Evolutionary conservation across 805 yeast genomes (phyloP), one percentile per base, ranked within the genome.

Genomic region (Wickerhamomyces hampshirensis): DNA sequence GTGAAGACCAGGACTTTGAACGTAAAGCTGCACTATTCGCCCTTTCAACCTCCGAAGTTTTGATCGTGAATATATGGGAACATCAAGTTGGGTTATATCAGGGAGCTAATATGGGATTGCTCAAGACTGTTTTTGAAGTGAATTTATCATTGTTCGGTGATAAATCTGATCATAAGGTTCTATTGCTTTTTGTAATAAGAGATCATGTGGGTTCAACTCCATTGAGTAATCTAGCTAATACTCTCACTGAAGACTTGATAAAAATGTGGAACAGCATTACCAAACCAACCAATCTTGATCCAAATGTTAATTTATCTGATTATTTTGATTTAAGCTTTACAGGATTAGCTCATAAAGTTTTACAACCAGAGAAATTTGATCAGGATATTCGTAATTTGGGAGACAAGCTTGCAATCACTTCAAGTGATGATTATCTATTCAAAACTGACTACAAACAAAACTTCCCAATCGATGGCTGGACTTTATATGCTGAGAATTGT

Each of bases 1-100:
- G 98, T 18, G 98, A 93, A 52, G 98, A 93, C 60, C 97, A 93
- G 61, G 98, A 93, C 62, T 93, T 93, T 59, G 98, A 93, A 62
- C 75, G 98, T 39, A 93, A 93, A 50, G 89, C 96, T 2, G 98
- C 98, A 0, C 65, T 93, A 29, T 93, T 93, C 66, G 98, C 98
- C 0, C 67, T 93, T 43, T 77, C 97, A 9, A 89, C 96, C 0
- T 79, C 93, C 12, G 98, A 93, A 55, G 79, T 89, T 5, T 68
- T 93, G 49, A 87, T 93, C 42, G 83, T 93, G 29, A 93, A 93
- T 59, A 77, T 91, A 55, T 93, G 98, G 97, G 98, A 93, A 59
- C 84, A 86, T 50, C 98, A 93, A 61, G 88, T 93, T 38, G 98
- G 98, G 8, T 69, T 93, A 29, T 93, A 93, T 56, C 97, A 91